These are phyloP conservation scores for Citrus mangshanensis DNA, from an alignment of 345 rosid genomes.

Conservation along the genomic window DNA sequence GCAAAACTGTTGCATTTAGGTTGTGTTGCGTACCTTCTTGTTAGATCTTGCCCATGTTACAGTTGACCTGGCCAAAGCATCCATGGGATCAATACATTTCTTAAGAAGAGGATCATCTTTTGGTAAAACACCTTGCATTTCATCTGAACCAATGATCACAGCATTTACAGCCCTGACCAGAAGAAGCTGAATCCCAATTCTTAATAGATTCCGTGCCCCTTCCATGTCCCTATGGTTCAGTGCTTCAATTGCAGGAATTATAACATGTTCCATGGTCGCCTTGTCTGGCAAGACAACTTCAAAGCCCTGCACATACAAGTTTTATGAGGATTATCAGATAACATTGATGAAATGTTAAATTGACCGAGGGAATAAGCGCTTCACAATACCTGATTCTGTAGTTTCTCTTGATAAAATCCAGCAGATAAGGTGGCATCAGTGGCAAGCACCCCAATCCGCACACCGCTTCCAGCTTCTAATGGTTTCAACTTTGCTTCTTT, in stretches of 20 bases:
- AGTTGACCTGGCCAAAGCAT: constrained; percentile 56
- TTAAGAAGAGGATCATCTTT: constrained; percentile 54
- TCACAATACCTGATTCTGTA: constrained; percentile 44
- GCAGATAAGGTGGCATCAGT: constrained; percentile 36
- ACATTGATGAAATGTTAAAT: not conserved
- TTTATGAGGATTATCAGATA: not conserved
- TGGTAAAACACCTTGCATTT: constrained; percentile 48
- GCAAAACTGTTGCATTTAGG: constrained; percentile 1
- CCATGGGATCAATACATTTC: constrained; percentile 63
- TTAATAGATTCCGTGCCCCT: constrained; percentile 59
- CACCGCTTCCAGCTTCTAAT: constrained; percentile 53
- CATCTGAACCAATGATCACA: constrained; percentile 64
- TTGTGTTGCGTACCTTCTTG: constrained; percentile 12
- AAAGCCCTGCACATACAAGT: constrained; percentile 46
- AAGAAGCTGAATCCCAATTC: constrained; percentile 57
- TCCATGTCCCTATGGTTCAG: constrained; percentile 46
- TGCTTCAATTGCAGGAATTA: constrained; percentile 51
- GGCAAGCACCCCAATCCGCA: constrained; percentile 62
- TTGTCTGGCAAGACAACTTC: constrained; percentile 69
- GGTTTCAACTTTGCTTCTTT: constrained; percentile 58
- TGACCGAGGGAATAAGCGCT: not conserved
- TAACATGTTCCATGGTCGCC: constrained; percentile 50
- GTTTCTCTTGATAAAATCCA: constrained; percentile 55
- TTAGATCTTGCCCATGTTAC: constrained; percentile 46
- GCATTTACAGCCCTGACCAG: constrained; percentile 57